Base-by-base conservation (phyloP, 192 early-diverging fungal species). In the Lunasporangiospora selenospora region DNA sequence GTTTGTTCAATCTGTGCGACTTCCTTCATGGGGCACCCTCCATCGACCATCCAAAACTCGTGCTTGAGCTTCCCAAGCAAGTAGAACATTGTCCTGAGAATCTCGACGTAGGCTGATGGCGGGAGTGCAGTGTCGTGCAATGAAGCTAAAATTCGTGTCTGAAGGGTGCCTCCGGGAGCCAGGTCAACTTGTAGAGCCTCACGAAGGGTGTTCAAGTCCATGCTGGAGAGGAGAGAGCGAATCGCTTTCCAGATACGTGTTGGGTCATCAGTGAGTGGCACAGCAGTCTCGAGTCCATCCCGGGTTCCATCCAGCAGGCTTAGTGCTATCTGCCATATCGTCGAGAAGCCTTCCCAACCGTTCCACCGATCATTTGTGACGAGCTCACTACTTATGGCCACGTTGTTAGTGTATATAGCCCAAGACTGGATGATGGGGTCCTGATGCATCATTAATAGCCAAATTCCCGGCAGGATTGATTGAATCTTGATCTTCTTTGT, bases 391-490 rank as follows among this genome's bases (percentile, higher is more conserved):
- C 53, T n/a, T 0, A 53, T 53, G n/a, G 52, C 67, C 3, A 48
- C 11, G 11, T 37, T 46, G 13, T 21, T 62, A 6, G 59, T 61
- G 24, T 42, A 31, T 16, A 57, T 26, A 1, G 67, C 67, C 67
- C 67, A 70, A 5, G 52, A 15, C 11, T 56, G 59, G 32, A 71
- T 71, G 3, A 23, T 26, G 12, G 42, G 21, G 24, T 71, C 45
- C 4, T 51, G 26, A 27, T 71, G 67, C 9, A 71, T 8, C 26
- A 39, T 23, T 13, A 71, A 45, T 3, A 71, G 53, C 67, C 67
- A 71, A 2, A 55, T 36, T 24, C 67, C 67, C 40, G 67, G 53
- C 18, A 71, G 67, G 7, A 51, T 34, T 24, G 67, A 56, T n/a
- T 48, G 43, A 40, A 71, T 41, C 26, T 56, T 62, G 18, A 71